phyloP scores from a whole-genome alignment of 805 yeast species.

The Nakazawaea laoshanensis region DNA sequence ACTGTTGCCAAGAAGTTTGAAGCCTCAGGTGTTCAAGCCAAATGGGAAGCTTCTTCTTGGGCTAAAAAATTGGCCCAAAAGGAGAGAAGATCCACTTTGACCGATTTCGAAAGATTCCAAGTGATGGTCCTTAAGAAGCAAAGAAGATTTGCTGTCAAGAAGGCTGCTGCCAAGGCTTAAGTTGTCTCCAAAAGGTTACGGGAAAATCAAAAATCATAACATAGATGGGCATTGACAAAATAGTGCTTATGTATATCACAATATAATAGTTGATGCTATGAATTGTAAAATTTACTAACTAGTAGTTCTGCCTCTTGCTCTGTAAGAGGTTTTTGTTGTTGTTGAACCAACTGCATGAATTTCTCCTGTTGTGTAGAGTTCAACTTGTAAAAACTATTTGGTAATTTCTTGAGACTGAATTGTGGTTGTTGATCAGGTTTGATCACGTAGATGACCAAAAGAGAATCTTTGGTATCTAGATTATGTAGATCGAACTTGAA shows the following conservation, averaged over 20 bases:
- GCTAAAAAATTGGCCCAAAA: constrained; percentile 97
- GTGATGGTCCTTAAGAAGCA: constrained; percentile 96
- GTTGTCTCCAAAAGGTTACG: constrained; percentile 11
- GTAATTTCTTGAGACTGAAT: constrained; percentile 3
- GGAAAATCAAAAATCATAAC: too few relatives aligned
- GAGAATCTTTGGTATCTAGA: constrained; percentile 1
- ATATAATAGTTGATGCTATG: too few relatives aligned
- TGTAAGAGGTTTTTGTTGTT: neutral
- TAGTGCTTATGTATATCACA: constrained; percentile 1
- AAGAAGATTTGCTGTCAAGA: constrained; percentile 89
- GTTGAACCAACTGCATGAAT: constrained; percentile 5
- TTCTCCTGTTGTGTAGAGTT: constrained; percentile 3
- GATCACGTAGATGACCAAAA: constrained; percentile 7
- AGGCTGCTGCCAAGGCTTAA: constrained; percentile 95
- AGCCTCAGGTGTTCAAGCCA: constrained; percentile 77
- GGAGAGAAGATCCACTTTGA: constrained; percentile 84
- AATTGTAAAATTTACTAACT: too few relatives aligned
- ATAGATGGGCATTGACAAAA: constrained; percentile 2
- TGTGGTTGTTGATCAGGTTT: constrained; percentile 4
- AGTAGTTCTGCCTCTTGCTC: constrained; percentile 4
- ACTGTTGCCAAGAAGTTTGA: constrained; percentile 88
- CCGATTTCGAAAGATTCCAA: constrained; percentile 99
- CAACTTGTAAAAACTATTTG: constrained; percentile 7
- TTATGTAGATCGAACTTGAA: too few relatives aligned
- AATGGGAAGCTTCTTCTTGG: constrained; percentile 94